Base-by-base conservation (phyloP, 2,329 filamentous ascomycete genomes). In the Exophiala sideris region DNA sequence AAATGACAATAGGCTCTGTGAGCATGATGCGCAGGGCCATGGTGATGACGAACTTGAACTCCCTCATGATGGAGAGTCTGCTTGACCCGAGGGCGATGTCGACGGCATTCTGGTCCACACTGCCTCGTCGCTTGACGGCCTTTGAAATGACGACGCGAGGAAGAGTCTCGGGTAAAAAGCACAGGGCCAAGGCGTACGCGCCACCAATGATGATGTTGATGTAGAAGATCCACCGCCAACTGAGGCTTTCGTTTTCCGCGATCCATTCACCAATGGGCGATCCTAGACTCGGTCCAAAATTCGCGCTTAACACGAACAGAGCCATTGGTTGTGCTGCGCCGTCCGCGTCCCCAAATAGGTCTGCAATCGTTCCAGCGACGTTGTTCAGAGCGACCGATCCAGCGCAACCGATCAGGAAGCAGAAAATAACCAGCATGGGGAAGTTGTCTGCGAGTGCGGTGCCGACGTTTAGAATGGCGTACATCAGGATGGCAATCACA, bases 1-100 rank as follows among this genome's bases (percentile, higher is more conserved):
- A 56, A 10, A 70, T 62, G n/a, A 76, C 68, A 46, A 75, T 73
- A 0, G 71, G 71, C 49, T 75, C 72, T 0, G 70, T 73, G 29
- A 72, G 63, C 68, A 75, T 73, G 57, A 74, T 74, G 34, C 62
- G 63, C 56, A 75, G 68, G 1, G 72, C 71, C 72, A 74, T 74
- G 3, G 71, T 73, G 3, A 68, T 65, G 24, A 75, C 67, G 52
- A 75, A 74, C 21, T 64, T 62, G 21, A 74, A 65, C 57, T 75
- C 72, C 41, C 68, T 66, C 38, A 68, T 51, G 3, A 73, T 62
- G 45, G 72, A 67, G 42, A 74, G 63, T 51, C 66, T 69, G 50
- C 65, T 66, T 50, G 68, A 65, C 14, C 68, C 54, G 16, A 73
- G 59, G 11, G 61, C 66, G 12, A 68, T 54, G 49, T 72, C 70